Percentiles rank a stretch among this genome's conserved stretches.
Evolutionary conservation across 75 land plant genomes (phyloP).

Genomic region (Pinus taeda): DNA sequence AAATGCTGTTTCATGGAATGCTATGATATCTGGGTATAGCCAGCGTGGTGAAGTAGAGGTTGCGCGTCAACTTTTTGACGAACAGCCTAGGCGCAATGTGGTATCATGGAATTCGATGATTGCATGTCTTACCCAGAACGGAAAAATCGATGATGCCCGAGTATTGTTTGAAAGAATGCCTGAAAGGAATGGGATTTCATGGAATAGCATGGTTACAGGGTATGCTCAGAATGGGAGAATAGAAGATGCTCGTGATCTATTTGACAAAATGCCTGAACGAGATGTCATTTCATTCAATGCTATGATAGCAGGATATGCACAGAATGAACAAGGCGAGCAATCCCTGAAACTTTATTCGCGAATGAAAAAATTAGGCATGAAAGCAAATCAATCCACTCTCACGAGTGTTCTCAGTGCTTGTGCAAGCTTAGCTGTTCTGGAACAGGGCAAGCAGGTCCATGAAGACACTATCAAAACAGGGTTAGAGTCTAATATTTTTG

Average conservation of each 20-base stretch:
- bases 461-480: slow-evolving; percentile 38
- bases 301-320: slow-evolving; percentile 30
- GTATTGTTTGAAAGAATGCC: slow-evolving; percentile 5
- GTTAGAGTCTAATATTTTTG: slow-evolving; percentile 40
- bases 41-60: background rate
- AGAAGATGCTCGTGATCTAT: slow-evolving; percentile 26
- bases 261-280: slow-evolving; percentile 40
- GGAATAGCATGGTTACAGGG: slow-evolving; percentile 8
- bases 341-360: slow-evolving; percentile 32
- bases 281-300: slow-evolving; percentile 53
- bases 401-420: slow-evolving; percentile 53
- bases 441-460: slow-evolving; percentile 34
- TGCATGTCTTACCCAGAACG: background rate
- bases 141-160: background rate
- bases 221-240: slow-evolving; percentile 11
- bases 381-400: slow-evolving; percentile 46
- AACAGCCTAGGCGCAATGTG: background rate
- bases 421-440: slow-evolving; percentile 20
- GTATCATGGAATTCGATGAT: slow-evolving; percentile 8
- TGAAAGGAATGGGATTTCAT: slow-evolving; percentile 1
- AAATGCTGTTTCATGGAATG: background rate
- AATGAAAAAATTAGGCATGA: slow-evolving; percentile 32
- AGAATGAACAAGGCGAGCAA: slow-evolving; percentile 15
- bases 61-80: background rate
- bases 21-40: background rate